Evolutionary conservation across 2,329 filamentous ascomycete species (phyloP).

Genomic region (Colletotrichum sp.): DNA sequence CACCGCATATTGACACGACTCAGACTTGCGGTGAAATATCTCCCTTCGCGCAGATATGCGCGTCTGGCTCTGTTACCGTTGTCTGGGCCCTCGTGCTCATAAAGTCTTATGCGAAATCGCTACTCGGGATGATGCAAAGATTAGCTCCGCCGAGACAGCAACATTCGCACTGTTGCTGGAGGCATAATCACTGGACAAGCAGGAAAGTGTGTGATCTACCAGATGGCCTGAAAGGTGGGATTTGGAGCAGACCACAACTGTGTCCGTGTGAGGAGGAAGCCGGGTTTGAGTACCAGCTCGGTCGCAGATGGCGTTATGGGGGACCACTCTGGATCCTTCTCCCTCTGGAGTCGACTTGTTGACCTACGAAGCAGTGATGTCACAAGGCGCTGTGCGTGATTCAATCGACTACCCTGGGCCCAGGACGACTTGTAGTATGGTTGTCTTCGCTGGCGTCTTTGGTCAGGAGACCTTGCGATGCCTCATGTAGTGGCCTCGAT

Average conservation of each 20-base stretch:
- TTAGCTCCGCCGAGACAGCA: too few relatives aligned
- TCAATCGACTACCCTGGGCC: neutral
- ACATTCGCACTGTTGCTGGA: too few relatives aligned
- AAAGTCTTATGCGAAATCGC: too few relatives aligned
- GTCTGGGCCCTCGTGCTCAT: too few relatives aligned
- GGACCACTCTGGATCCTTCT: neutral
- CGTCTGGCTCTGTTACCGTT: too few relatives aligned
- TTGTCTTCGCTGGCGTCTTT: neutral
- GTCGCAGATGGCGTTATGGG: neutral
- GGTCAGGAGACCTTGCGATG: neutral
- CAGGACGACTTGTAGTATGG: neutral
- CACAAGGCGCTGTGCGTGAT: neutral
- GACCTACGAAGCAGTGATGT: neutral
- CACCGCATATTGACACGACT: too few relatives aligned
- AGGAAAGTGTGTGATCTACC: too few relatives aligned
- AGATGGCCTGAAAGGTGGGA: accelerated
- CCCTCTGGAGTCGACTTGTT: neutral
- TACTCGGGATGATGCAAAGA: too few relatives aligned
- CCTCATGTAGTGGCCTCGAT: neutral
- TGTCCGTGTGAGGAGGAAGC: neutral
- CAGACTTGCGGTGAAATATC: accelerated
- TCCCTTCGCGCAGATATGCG: too few relatives aligned
- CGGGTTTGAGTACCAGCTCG: neutral
- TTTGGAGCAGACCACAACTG: neutral
- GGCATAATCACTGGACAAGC: too few relatives aligned